Evolutionary conservation across 2,329 filamentous ascomycete species (phyloP), one percentile per base, ranked within the genome.

Genomic region (Cyphellophora europaea): DNA sequence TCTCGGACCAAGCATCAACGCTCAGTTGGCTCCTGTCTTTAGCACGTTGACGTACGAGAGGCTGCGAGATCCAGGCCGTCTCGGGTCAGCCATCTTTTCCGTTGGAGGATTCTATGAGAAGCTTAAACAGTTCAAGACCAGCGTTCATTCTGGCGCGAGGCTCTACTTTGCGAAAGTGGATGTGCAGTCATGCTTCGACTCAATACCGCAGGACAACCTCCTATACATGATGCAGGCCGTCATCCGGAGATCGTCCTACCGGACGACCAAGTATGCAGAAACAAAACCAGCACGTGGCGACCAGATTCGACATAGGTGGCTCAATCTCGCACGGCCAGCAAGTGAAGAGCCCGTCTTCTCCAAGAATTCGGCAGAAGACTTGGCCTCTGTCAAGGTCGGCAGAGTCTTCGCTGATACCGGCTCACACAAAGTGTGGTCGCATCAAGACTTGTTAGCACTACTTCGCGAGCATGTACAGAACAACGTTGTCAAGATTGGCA

Each of bases 91-190:
- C 0, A 66, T 96, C 47, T 83, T 86, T 53, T 93, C 84, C 0
- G 75, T 91, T 2, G 74, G 77, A 3, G 86, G 93, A 35, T 77
- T 98, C 27, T 86, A 91, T 48, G 62, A 66, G 10, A 78, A 77
- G 13, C 60, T 98, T 14, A 82, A 79, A 41, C 50, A 45, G 0
- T 96, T 93, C 62, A 81, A 80, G 44, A 49, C 58, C 2, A 57
- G 45, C 1, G 54, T 82, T 8, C 50, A 55, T 15, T 57, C 59
- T 0, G 38, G 57, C 2, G 43, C 45, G 0, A 49, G 53, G 6
- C 59, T 95, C 2, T 96, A 83, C 58, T 93, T 96, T 58, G 88
- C 79, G 41, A 98, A 98, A 55, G 67, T 93, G 10, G 91, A 98
- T 52, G 88, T 98, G 13, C 75, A 84, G 53, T 77, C 85, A 2